Percentiles rank a stretch among this genome's conserved stretches.
Conservation (phyloP, 768 basidiomycete species). For the Rhizopogon vesiculosus region DNA sequence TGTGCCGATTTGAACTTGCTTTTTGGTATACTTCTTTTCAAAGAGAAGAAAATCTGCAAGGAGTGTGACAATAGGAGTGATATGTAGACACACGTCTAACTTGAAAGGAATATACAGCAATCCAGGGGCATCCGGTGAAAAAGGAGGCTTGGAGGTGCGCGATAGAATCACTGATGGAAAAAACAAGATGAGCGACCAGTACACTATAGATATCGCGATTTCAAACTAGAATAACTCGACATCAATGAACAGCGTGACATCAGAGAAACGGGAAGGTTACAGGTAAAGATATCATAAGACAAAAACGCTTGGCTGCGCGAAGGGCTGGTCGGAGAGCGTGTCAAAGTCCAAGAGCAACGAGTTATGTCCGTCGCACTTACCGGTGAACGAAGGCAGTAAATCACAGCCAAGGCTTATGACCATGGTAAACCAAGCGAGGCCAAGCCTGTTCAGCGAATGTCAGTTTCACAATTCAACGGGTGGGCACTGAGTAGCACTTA, state of each 20-base stretch:
- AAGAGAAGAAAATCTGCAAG: conserved; percentile 67
- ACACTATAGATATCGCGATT: conserved; percentile 52
- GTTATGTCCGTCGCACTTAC: conserved; percentile 21
- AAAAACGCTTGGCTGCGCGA: conserved; percentile 47
- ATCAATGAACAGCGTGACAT: not conserved
- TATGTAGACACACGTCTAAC: conserved; percentile 65
- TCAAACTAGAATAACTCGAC: conserved; percentile 26
- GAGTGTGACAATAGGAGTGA: conserved; percentile 52
- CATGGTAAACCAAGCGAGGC: conserved; percentile 37
- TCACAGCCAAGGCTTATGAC: conserved; percentile 35
- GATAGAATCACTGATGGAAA: conserved; percentile 57
- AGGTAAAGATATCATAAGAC: conserved; percentile 64
- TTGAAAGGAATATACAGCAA: conserved; percentile 41
- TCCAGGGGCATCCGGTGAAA: conserved; percentile 2
- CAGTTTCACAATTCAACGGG: not conserved
- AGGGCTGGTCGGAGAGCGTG: not conserved
- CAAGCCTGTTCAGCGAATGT: conserved; percentile 24
- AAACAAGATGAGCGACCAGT: conserved; percentile 60
- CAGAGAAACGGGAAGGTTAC: conserved; percentile 28
- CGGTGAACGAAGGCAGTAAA: conserved; percentile 30
- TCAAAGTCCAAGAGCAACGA: not conserved
- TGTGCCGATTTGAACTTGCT: conserved; percentile 7
- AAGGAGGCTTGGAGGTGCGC: not conserved
- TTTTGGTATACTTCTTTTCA: conserved; percentile 47
- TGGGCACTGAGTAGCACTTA: conserved; percentile 20